phyloP scores from a whole-genome alignment of 208 protist genomes.

The Leishmania turanica region DNA sequence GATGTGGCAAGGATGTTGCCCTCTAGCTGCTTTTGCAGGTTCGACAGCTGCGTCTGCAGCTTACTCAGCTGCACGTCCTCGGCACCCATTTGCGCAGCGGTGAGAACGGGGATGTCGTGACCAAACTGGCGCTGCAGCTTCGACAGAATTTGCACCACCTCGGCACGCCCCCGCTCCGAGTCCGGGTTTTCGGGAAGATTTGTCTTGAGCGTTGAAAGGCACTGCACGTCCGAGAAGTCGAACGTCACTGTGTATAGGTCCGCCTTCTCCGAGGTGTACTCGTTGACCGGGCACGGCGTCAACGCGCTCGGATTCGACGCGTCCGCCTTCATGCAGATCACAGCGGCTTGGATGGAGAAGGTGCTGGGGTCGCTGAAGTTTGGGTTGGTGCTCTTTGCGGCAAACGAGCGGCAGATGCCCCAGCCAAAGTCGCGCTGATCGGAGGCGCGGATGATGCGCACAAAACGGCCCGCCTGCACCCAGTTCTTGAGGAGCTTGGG shows the following conservation, averaged over 20 bases:
- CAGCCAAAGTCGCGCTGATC: slow-evolving; percentile 83
- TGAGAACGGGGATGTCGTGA: slow-evolving; percentile 91
- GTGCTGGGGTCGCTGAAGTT: slow-evolving; percentile 65
- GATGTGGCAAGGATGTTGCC: slow-evolving; percentile 66
- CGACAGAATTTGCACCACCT: slow-evolving; percentile 82
- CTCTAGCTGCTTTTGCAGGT: slow-evolving; percentile 84
- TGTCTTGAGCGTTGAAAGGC: slow-evolving; percentile 76
- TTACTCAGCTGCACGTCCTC: slow-evolving; percentile 80
- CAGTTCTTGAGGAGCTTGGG: slow-evolving; percentile 94
- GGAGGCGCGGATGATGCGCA: slow-evolving; percentile 72
- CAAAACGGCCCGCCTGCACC: slow-evolving; percentile 95
- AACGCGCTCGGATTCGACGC: slow-evolving; percentile 39
- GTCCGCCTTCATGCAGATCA: slow-evolving; percentile 85
- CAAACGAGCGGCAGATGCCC: slow-evolving; percentile 82
- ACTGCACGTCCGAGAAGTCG: slow-evolving; percentile 79
- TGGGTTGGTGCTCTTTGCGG: slow-evolving; percentile 54
- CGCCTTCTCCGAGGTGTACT: slow-evolving; percentile 81
- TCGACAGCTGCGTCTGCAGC: slow-evolving; percentile 81
- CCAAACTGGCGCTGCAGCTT: slow-evolving; percentile 75
- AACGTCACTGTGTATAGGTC: slow-evolving; percentile 89
- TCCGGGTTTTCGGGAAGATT: slow-evolving; percentile 81
- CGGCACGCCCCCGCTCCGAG: slow-evolving; percentile 68
- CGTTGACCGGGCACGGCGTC: slow-evolving; percentile 74
- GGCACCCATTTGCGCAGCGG: slow-evolving; percentile 97
- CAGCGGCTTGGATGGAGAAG: slow-evolving; percentile 71